phyloP scores from a whole-genome alignment of 2,329 filamentous ascomycete genomes.

The Colletotrichum sp. region DNA sequence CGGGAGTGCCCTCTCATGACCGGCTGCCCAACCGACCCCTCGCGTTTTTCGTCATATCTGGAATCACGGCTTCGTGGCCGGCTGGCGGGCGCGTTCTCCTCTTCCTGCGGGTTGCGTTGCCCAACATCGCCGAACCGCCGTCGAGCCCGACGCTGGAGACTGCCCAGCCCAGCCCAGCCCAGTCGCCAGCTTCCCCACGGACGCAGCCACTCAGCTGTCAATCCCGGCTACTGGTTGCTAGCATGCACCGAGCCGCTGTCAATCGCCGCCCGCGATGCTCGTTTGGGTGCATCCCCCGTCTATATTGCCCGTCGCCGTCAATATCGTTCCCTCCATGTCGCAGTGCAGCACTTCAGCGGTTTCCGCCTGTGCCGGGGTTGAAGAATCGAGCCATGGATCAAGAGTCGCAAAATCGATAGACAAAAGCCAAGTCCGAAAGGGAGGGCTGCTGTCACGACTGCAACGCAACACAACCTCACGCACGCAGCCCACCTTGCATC shows the following conservation, averaged over 20 bases:
- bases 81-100: neutral
- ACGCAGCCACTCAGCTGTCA: neutral
- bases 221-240: neutral
- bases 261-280: neutral
- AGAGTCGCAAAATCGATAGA: neutral
- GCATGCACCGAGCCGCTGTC: neutral
- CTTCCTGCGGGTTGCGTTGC: neutral
- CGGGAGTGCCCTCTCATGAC: neutral
- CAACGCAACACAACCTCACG: neutral
- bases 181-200: neutral
- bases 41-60: neutral
- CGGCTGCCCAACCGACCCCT: neutral
- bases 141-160: neutral
- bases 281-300: neutral
- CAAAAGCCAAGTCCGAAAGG: neutral
- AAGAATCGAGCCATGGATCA: neutral
- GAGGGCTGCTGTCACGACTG: slow-evolving; percentile 10
- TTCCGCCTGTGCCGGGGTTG: neutral
- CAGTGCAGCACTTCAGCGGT: neutral
- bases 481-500: neutral
- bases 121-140: neutral
- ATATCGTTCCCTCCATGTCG: neutral
- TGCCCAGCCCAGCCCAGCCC: neutral
- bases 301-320: neutral
- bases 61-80: neutral